Evolutionary conservation across 495 filamentous ascomycete genomes (phyloP), one percentile per base, ranked within the genome.

Genomic region (Annulohypoxylon nitens): DNA sequence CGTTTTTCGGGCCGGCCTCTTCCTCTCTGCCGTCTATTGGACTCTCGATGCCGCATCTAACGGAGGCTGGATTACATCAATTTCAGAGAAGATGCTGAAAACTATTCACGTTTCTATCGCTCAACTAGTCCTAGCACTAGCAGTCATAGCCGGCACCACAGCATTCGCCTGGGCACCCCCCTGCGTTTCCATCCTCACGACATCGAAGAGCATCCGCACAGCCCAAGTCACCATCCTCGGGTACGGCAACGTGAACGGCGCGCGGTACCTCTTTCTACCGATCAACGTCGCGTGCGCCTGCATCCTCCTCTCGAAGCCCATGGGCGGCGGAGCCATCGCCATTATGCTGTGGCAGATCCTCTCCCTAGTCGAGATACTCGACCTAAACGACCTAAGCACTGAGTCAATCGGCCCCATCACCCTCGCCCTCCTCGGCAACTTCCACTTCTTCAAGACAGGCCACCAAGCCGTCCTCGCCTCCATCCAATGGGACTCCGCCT

Each of bases 401-500:
- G 86, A 88, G 73, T 91, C 92, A 2, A 90, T 98, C 76, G 96
- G 94, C 0, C 95, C 97, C 23, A 83, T 94, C 23, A 85, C 97
- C 43, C 86, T 99, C 10, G 97, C 89, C 41, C 80, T 98, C 14
- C 86, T 99, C 1, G 97, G 94, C 54, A 92, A 90, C 71, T 97
- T 94, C 79, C 89, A 97, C 83, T 99, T 91, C 85, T 99, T 99
- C 89, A 97, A 95, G 75, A 99, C 96, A 0, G 96, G 96, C 71
- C 96, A 99, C 81, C 97, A 98, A 81, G 95, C 95, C 14, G 91
- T 90, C 0, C 87, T 97, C 23, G 87, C 89, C 74, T 91, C 88
- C 67, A 97, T 99, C 79, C 97, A 99, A 75, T 99, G 96, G 96
- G 94, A 98, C 81, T 86, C 88, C n/a, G 95, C 94, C 23, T 99